A percentile compares a stretch with the other conserved stretches of the same genome.
These are phyloP conservation scores for Solanum medicagineum DNA, from an alignment of 257 asterid genomes.

Conservation along the genomic window DNA sequence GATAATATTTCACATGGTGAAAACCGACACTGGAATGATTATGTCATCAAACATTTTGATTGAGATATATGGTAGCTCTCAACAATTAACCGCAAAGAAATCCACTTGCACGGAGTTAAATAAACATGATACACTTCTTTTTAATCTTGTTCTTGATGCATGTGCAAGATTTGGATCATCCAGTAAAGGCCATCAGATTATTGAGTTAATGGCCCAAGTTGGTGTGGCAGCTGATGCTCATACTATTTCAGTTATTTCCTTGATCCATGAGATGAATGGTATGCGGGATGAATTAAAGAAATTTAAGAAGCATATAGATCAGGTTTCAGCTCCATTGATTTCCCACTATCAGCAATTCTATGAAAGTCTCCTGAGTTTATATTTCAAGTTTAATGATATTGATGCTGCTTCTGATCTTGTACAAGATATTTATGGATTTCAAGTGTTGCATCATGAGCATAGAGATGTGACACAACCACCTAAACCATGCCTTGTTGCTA, in stretches of 20 bases:
- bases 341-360: constrained; percentile 53
- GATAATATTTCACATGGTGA: constrained; percentile 62
- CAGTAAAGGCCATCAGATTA: constrained; percentile 47
- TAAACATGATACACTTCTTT: constrained; percentile 41
- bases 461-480: constrained; percentile 11
- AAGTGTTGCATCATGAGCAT: constrained; percentile 1
- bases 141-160: constrained; percentile 76
- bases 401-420: constrained; percentile 64
- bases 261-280: constrained; percentile 57
- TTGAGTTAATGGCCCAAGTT: constrained; percentile 64
- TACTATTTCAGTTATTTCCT: constrained; percentile 46
- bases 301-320: constrained; percentile 41
- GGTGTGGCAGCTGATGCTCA: constrained; percentile 68
- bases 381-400: constrained; percentile 63
- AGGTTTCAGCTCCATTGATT: constrained; percentile 21
- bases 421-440: constrained; percentile 20
- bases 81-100: constrained; percentile 15
- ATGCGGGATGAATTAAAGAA: constrained; percentile 65
- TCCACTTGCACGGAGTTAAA: constrained; percentile 19
- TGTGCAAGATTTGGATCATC: constrained; percentile 57
- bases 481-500: constrained; percentile 30
- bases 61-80: constrained; percentile 33
- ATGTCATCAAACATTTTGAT: constrained; percentile 62
- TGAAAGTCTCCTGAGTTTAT: constrained; percentile 51
- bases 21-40: constrained; percentile 44